Percentiles rank a stretch among this genome's conserved stretches.
These are phyloP conservation scores for Pseudocercospora crystallina DNA, from an alignment of 2,329 filamentous ascomycete genomes.

Conservation along the genomic window DNA sequence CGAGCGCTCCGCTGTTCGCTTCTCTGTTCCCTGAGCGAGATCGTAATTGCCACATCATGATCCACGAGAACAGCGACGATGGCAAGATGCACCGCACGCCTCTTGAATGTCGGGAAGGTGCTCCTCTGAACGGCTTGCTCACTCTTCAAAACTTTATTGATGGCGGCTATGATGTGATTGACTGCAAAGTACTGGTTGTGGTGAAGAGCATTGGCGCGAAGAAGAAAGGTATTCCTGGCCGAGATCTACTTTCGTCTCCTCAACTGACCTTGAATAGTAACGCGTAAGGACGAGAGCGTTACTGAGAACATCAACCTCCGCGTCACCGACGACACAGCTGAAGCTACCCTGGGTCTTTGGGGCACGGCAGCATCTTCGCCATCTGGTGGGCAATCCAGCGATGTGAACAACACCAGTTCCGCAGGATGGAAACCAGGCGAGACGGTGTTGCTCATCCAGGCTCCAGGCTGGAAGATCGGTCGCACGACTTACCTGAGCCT, in stretches of 20 bases:
- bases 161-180: slow-evolving; percentile 54
- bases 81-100: slow-evolving; percentile 48
- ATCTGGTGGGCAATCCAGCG: slow-evolving; percentile 1
- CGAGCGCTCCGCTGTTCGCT: slow-evolving; percentile 51
- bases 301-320: slow-evolving; percentile 51
- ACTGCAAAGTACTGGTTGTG: slow-evolving; percentile 56
- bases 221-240: slow-evolving; percentile 43
- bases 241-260: not conserved
- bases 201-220: slow-evolving; percentile 58
- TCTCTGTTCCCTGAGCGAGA: slow-evolving; percentile 61
- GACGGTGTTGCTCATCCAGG: slow-evolving; percentile 33
- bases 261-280: slow-evolving; percentile 36
- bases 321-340: slow-evolving; percentile 59
- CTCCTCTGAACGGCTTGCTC: slow-evolving; percentile 52
- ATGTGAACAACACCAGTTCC: slow-evolving; percentile 5
- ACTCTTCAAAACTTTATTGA: slow-evolving; percentile 56
- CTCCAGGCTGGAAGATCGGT: slow-evolving; percentile 32
- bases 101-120: slow-evolving; percentile 42
- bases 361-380: slow-evolving; percentile 45
- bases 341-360: slow-evolving; percentile 57
- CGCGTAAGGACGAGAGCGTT: slow-evolving; percentile 48
- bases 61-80: slow-evolving; percentile 52
- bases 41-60: slow-evolving; percentile 53
- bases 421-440: slow-evolving; percentile 31
- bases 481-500: slow-evolving; percentile 36